These are phyloP conservation scores for Chlamydomonas reinhardtii DNA, from an alignment of 163 green algal genomes.

Conservation along the genomic window DNA sequence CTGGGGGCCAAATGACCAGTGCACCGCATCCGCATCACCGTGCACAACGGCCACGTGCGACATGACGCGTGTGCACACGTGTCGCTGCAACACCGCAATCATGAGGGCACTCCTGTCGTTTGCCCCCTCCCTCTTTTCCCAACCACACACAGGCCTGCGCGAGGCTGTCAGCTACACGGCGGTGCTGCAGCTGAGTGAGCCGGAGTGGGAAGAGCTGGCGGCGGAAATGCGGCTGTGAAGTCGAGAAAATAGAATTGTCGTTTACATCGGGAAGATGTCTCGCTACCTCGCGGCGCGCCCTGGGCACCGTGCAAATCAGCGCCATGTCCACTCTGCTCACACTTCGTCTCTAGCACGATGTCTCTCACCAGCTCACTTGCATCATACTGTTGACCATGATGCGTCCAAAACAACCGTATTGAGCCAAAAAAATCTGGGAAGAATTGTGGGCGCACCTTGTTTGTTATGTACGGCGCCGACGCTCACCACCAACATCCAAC, in stretches of 20 bases:
- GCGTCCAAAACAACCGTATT: neutral
- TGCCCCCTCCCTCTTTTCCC: too few species aligned
- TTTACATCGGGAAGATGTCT: too few species aligned
- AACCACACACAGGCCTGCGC: too few species aligned
- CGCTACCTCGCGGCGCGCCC: too few species aligned
- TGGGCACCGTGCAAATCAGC: neutral
- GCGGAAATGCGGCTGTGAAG: neutral
- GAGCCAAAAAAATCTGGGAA: neutral
- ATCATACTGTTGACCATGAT: neutral
- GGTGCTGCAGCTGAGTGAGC: constrained; percentile 5
- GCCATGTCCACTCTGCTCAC: neutral
- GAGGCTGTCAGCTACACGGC: constrained; percentile 1
- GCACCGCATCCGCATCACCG: too few species aligned
- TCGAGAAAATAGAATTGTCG: too few species aligned
- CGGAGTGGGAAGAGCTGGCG: neutral
- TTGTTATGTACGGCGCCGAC: neutral
- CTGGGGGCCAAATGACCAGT: too few species aligned
- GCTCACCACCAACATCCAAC: neutral
- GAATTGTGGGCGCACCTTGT: too few species aligned
- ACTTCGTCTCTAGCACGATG: neutral
- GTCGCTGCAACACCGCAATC: too few species aligned
- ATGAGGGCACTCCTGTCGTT: too few species aligned
- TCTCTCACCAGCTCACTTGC: neutral
- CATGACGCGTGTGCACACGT: too few species aligned
- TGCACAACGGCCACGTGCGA: too few species aligned